Percentiles rank a stretch among this genome's conserved stretches.
phyloP scores from a whole-genome alignment of 371 early-diverging fungal genomes.

The Saksenaea vasiformis region DNA sequence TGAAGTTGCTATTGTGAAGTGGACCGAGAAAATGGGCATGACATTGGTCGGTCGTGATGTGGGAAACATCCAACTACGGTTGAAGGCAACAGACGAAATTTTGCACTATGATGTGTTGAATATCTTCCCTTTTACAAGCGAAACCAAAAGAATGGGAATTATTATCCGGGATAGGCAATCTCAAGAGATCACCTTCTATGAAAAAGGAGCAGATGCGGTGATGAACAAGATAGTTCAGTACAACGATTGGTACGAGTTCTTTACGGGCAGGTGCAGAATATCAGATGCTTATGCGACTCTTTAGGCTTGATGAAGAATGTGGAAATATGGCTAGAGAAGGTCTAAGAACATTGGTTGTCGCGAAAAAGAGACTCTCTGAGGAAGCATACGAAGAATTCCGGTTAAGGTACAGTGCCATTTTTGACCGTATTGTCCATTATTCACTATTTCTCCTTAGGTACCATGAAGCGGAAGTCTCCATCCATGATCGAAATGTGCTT shows the following conservation, averaged over 20 bases:
- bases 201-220: conserved; percentile 99
- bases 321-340: conserved; percentile 99
- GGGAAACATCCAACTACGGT: conserved; percentile 69
- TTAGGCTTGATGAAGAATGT: conserved; percentile 94
- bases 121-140: conserved; percentile 97
- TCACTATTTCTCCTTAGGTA: conserved; percentile 40
- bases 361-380: conserved; percentile 79
- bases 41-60: conserved; percentile 79
- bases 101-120: conserved; percentile 84
- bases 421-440: background rate
- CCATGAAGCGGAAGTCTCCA: conserved; percentile 73
- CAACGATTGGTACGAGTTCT: conserved; percentile 84
- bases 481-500: conserved; percentile 71
- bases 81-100: conserved; percentile 44
- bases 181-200: conserved; percentile 80
- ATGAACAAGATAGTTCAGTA: conserved; percentile 92
- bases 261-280: background rate
- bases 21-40: conserved; percentile 92
- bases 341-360: conserved; percentile 97
- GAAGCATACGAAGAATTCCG: conserved; percentile 77
- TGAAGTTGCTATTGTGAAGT: conserved; percentile 98
- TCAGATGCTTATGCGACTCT: background rate
- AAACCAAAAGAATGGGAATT: conserved; percentile 99
- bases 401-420: conserved; percentile 26
- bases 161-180: conserved; percentile 76